These are phyloP conservation scores for Mycena filopes DNA, from an alignment of 768 basidiomycete genomes.

Conservation along the genomic window DNA sequence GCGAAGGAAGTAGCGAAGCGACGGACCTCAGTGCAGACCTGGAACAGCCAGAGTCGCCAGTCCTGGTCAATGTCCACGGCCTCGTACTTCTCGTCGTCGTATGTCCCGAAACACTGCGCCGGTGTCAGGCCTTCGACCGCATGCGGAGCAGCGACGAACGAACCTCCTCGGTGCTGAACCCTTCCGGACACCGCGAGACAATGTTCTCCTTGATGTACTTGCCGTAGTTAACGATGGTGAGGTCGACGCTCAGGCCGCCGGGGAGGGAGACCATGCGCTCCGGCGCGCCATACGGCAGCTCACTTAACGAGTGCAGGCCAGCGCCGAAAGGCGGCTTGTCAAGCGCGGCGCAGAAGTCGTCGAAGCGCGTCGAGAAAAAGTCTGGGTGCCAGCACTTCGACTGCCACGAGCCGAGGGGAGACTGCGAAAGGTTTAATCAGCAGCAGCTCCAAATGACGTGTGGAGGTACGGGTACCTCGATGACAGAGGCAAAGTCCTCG, in stretches of 20 bases:
- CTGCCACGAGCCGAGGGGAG: slow-evolving; percentile 82
- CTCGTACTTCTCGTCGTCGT: slow-evolving; percentile 72
- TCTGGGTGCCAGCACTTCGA: slow-evolving; percentile 87
- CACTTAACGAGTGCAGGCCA: slow-evolving; percentile 41
- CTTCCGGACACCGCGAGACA: slow-evolving; percentile 68
- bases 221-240: slow-evolving; percentile 78
- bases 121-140: background rate
- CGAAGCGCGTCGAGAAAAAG: slow-evolving; percentile 69
- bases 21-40: slow-evolving; percentile 74
- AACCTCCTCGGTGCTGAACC: slow-evolving; percentile 61
- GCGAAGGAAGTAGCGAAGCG: no score
- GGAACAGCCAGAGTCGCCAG: slow-evolving; percentile 92
- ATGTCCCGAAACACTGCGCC: slow-evolving; percentile 87
- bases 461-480: slow-evolving; percentile 60
- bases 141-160: slow-evolving; percentile 22
- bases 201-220: slow-evolving; percentile 77
- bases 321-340: slow-evolving; percentile 53
- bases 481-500: slow-evolving; percentile 79
- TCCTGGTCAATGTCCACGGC: slow-evolving; percentile 70
- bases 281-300: slow-evolving; percentile 59
- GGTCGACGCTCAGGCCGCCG: slow-evolving; percentile 61
- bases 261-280: slow-evolving; percentile 59
- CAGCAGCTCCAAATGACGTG: background rate
- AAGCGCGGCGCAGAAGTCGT: slow-evolving; percentile 73
- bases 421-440: slow-evolving; percentile 43